Evolutionary conservation across 2,329 filamentous ascomycete genomes (phyloP).

Genomic region (Pseudogymnoascus sp.): DNA sequence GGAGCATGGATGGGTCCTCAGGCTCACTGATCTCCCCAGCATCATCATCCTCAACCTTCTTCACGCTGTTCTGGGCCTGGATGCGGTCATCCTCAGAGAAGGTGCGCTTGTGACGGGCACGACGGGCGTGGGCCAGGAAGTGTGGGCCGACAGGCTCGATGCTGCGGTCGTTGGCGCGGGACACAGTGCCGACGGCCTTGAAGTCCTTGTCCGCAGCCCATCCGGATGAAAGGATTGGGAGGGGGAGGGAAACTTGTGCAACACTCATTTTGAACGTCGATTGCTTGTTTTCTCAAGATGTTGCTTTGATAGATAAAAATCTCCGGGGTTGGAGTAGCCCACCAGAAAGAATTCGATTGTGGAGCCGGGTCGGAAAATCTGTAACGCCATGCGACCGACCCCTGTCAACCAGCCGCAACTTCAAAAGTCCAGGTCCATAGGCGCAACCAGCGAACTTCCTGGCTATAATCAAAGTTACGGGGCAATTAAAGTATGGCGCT

Average conservation of each 20-base stretch:
- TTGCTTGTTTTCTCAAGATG: neutral
- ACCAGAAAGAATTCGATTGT: constrained; percentile 4
- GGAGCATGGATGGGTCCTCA: constrained; percentile 86
- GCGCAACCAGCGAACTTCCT: neutral
- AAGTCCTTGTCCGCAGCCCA: constrained; percentile 91
- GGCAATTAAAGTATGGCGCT: constrained; percentile 30
- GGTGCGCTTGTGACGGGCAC: constrained; percentile 91
- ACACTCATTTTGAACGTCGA: constrained; percentile 7
- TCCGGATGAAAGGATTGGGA: constrained; percentile 68
- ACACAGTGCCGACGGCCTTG: constrained; percentile 72
- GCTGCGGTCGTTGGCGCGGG: constrained; percentile 70
- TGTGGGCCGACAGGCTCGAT: constrained; percentile 95
- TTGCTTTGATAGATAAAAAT: constrained; percentile 6
- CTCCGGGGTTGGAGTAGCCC: neutral
- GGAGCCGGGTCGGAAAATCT: constrained; percentile 1
- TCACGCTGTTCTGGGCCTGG: constrained; percentile 87
- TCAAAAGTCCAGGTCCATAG: neutral
- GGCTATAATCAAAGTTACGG: neutral
- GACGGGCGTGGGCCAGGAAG: constrained; percentile 94
- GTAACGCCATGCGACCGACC: neutral
- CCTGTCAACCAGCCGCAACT: neutral
- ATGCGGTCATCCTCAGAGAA: constrained; percentile 98
- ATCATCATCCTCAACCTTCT: constrained; percentile 90
- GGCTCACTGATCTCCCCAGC: constrained; percentile 86
- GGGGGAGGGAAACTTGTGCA: constrained; percentile 44